These are phyloP conservation scores for Angomonas desouzai DNA, from an alignment of 208 protist genomes.

Conservation along the genomic window DNA sequence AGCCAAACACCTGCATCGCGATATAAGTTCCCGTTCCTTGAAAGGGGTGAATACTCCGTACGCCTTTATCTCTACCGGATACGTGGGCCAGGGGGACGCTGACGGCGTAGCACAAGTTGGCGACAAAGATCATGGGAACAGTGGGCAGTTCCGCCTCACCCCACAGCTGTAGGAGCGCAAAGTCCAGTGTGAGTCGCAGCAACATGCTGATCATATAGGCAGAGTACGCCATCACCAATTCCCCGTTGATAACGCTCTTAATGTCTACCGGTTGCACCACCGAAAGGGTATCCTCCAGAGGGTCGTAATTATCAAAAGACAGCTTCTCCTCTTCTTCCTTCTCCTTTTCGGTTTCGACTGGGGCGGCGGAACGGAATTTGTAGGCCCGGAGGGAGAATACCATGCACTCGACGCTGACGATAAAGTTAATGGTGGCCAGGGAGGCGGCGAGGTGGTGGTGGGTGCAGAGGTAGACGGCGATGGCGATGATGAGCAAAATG, in stretches of 20 bases:
- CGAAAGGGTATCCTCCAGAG: constrained; percentile 16
- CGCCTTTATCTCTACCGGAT: constrained; percentile 58
- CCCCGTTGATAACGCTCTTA: constrained; percentile 51
- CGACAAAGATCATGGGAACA: constrained; percentile 25
- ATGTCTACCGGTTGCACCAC: constrained; percentile 15
- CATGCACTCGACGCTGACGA: constrained; percentile 42
- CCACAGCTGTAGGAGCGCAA: constrained; percentile 28
- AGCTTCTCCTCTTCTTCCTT: constrained; percentile 6
- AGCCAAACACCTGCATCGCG: constrained; percentile 71
- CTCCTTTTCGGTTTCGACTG: background rate
- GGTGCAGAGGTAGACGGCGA: constrained; percentile 42
- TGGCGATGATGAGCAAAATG: constrained; percentile 31
- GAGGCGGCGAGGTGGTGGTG: constrained; percentile 15
- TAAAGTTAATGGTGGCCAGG: constrained; percentile 23
- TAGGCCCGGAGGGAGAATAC: constrained; percentile 36
- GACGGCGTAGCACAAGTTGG: constrained; percentile 36
- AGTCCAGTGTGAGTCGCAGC: constrained; percentile 54
- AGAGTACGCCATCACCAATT: constrained; percentile 53
- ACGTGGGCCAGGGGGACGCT: constrained; percentile 62
- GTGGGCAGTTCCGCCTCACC: constrained; percentile 23
- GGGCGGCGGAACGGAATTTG: constrained; percentile 3
- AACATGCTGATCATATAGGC: constrained; percentile 43
- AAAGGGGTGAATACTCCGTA: constrained; percentile 57
- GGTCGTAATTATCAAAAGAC: background rate
- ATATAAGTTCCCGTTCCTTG: constrained; percentile 54